A percentile compares a stretch with the other conserved stretches of the same genome.
Conservation (phyloP, 2,329 filamentous ascomycete genomes). For the Phialophora macrospora region DNA sequence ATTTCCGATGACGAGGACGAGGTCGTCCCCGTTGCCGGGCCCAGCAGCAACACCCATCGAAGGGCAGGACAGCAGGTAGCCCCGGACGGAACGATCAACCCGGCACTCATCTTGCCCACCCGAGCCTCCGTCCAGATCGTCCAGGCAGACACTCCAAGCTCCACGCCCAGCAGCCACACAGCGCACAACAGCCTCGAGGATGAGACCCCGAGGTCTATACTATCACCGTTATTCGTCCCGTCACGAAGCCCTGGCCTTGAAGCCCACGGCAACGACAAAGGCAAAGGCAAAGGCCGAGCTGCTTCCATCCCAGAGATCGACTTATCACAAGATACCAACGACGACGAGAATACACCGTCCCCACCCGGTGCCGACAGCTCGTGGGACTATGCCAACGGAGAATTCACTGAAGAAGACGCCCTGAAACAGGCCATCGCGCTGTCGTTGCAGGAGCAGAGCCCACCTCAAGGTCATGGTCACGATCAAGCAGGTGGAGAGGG, state of each 20-base stretch:
- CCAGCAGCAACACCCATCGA: not conserved
- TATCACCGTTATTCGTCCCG: not conserved
- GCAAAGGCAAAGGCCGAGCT: conserved; percentile 19
- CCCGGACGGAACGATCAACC: not conserved
- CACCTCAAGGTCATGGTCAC: not conserved
- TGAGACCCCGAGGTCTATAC: not conserved
- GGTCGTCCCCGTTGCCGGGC: too few species aligned
- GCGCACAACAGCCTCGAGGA: conserved; percentile 1
- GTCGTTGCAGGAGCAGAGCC: conserved; percentile 38
- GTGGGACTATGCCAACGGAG: conserved; percentile 5
- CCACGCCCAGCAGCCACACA: conserved; percentile 10
- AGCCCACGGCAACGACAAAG: not conserved
- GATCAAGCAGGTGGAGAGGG: not conserved
- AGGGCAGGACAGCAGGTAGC: too few species aligned
- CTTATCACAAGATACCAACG: conserved; percentile 20
- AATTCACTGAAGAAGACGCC: conserved; percentile 43
- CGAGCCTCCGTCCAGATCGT: not conserved
- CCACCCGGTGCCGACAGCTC: not conserved
- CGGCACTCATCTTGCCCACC: too few species aligned
- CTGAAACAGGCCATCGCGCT: conserved; percentile 43
- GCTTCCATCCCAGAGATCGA: conserved; percentile 21
- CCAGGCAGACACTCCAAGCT: not conserved
- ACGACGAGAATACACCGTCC: not conserved
- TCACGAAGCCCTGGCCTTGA: not conserved
- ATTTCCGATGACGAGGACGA: conserved; percentile 19